phyloP scores from a whole-genome alignment of 352 stramenopile genomes.

The Plasmopara muralis region DNA sequence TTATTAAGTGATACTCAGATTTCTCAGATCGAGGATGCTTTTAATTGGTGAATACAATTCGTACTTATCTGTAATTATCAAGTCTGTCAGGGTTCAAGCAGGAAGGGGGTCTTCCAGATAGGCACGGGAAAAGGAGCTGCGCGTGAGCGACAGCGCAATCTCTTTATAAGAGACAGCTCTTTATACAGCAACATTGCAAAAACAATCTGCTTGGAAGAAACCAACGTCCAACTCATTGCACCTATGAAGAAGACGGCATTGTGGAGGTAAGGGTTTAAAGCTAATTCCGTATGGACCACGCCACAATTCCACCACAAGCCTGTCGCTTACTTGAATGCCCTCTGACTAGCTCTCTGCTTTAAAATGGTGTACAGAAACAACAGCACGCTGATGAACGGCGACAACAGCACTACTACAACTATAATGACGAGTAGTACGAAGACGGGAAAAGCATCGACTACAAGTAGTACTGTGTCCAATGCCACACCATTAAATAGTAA shows the following conservation, averaged over 20 bases:
- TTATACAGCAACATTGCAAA: slow-evolving; percentile 6
- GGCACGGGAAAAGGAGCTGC: slow-evolving; percentile 21
- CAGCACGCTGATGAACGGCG: slow-evolving; percentile 9
- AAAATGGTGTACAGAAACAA: slow-evolving; percentile 11
- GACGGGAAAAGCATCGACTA: slow-evolving; percentile 6
- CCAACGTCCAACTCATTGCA: background rate
- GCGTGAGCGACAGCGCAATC: slow-evolving; percentile 14
- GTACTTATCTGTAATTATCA: slow-evolving; percentile 15
- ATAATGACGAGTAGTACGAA: slow-evolving; percentile 5
- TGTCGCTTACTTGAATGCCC: background rate
- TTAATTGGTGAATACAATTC: slow-evolving; percentile 20
- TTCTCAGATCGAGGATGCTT: slow-evolving; percentile 7
- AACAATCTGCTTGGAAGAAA: background rate
- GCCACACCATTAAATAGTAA: slow-evolving; percentile 12
- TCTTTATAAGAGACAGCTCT: slow-evolving; percentile 4
- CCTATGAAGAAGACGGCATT: slow-evolving; percentile 31
- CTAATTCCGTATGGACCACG: background rate
- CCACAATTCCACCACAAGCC: background rate
- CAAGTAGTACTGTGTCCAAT: slow-evolving; percentile 7
- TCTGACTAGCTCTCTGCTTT: slow-evolving; percentile 3
- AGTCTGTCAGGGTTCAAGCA: background rate
- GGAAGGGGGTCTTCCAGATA: slow-evolving; percentile 10
- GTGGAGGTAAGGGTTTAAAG: slow-evolving; percentile 19
- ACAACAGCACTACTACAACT: slow-evolving; percentile 5
- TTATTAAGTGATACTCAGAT: slow-evolving; percentile 20